Evolutionary conservation across 1,139 yeast genomes (phyloP).

Genomic region (Sugiyamaella neomexicana): DNA sequence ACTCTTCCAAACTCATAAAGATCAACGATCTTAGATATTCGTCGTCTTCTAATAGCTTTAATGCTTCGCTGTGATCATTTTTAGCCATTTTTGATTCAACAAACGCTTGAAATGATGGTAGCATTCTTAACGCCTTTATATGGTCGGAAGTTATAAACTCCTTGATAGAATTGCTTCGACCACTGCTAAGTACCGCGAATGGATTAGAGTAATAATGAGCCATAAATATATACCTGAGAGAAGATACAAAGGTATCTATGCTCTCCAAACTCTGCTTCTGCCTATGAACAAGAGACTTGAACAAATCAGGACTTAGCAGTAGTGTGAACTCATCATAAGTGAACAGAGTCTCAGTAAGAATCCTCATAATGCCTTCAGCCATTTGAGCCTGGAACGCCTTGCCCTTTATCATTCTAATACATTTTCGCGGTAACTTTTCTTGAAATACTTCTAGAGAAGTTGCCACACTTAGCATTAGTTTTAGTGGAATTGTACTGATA

Average conservation of each 20-base stretch:
- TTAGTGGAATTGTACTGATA: slow-evolving; percentile 43
- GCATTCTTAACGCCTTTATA: slow-evolving; percentile 44
- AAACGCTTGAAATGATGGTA: slow-evolving; percentile 50
- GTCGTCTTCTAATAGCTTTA: slow-evolving; percentile 22
- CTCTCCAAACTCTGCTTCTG: slow-evolving; percentile 38
- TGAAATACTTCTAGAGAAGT: slow-evolving; percentile 49
- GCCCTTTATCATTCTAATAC: slow-evolving; percentile 33
- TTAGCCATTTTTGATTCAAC: slow-evolving; percentile 36
- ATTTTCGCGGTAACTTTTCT: slow-evolving; percentile 43
- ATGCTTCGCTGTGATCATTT: slow-evolving; percentile 14
- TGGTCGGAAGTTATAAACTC: slow-evolving; percentile 36
- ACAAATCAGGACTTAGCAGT: slow-evolving; percentile 17
- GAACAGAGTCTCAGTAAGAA: slow-evolving; percentile 26
- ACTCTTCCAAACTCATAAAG: slow-evolving; percentile 19
- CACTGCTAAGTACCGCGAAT: slow-evolving; percentile 46
- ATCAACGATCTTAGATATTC: slow-evolving; percentile 19
- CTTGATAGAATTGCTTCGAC: slow-evolving; percentile 33
- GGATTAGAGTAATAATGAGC: slow-evolving; percentile 72
- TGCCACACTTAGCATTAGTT: slow-evolving; percentile 56
- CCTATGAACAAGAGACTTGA: slow-evolving; percentile 28
- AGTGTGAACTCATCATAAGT: slow-evolving; percentile 12
- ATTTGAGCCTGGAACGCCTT: slow-evolving; percentile 32
- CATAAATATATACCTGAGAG: slow-evolving; percentile 64
- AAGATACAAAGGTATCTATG: slow-evolving; percentile 54
- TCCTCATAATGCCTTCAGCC: slow-evolving; percentile 26